phyloP scores from a whole-genome alignment of 345 rosid species.

The Rhodamnia argentea region DNA sequence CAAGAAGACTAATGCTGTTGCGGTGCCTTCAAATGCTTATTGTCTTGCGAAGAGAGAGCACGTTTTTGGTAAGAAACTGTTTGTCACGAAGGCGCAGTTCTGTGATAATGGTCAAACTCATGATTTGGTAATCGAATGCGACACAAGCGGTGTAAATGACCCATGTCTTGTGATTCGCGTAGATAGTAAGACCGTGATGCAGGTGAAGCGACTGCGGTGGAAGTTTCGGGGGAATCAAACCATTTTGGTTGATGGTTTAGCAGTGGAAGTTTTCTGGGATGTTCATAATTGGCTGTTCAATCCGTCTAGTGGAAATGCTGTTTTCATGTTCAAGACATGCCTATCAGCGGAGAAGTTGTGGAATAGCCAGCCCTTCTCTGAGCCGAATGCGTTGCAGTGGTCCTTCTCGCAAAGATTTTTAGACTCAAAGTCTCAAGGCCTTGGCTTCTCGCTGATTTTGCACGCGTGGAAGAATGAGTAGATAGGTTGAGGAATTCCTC shows the following conservation, averaged over 20 bases:
- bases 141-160: constrained; percentile 34
- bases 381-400: constrained; percentile 32
- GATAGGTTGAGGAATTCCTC: constrained; percentile 15
- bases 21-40: constrained; percentile 29
- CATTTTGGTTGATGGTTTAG: constrained; percentile 60
- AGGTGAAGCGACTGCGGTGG: constrained; percentile 71
- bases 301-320: constrained; percentile 60
- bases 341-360: constrained; percentile 59
- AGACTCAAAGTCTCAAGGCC: constrained; percentile 53
- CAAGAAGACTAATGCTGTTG: constrained; percentile 48
- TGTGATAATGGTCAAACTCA: constrained; percentile 53
- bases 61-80: constrained; percentile 63
- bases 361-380: constrained; percentile 46
- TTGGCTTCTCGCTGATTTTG: constrained; percentile 69
- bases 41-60: constrained; percentile 77
- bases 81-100: constrained; percentile 64
- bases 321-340: constrained; percentile 88
- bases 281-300: constrained; percentile 89
- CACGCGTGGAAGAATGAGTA: constrained; percentile 89
- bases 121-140: constrained; percentile 65
- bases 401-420: constrained; percentile 56
- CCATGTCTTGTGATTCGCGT: constrained; percentile 65
- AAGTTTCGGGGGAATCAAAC: constrained; percentile 84
- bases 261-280: constrained; percentile 89
- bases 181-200: constrained; percentile 72